These are phyloP conservation scores for Chrysoporthe puriensis DNA, from an alignment of 2,329 filamentous ascomycete genomes.

Conservation along the genomic window DNA sequence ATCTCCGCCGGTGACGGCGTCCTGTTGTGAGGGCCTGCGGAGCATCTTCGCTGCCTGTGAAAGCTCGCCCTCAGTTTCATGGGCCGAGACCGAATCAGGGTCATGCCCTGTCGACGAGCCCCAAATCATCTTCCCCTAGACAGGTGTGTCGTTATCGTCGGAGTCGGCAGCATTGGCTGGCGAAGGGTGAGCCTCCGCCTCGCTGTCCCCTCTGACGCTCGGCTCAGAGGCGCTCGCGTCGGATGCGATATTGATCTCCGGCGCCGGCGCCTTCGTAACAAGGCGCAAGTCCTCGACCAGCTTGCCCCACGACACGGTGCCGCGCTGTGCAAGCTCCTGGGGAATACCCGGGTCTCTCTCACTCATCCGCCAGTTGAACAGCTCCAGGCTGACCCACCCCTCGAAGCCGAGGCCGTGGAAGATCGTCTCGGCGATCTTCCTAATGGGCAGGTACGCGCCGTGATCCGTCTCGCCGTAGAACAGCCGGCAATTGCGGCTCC, in stretches of 20 bases:
- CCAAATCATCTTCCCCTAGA: neutral
- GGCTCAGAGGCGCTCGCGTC: constrained; percentile 11
- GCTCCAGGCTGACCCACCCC: constrained; percentile 73
- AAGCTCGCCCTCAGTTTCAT: too few relatives aligned
- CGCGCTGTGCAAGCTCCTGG: constrained; percentile 50
- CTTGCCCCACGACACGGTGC: constrained; percentile 55
- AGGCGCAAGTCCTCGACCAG: constrained; percentile 44
- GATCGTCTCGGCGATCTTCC: constrained; percentile 63
- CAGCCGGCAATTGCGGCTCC: constrained; percentile 74
- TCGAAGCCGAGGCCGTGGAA: constrained; percentile 66
- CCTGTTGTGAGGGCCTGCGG: neutral
- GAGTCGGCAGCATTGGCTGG: neutral
- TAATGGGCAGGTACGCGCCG: constrained; percentile 70
- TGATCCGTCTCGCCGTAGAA: constrained; percentile 66
- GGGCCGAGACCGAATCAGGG: too few relatives aligned
- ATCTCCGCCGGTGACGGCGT: neutral
- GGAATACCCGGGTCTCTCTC: constrained; percentile 55
- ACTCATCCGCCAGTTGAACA: constrained; percentile 66
- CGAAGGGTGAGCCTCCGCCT: constrained; percentile 1
- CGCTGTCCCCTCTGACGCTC: constrained; percentile 2
- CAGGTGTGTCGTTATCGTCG: neutral
- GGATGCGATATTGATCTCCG: neutral
- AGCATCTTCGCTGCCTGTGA: too few relatives aligned
- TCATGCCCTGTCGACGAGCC: too few relatives aligned
- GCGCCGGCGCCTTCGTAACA: neutral